These are phyloP conservation scores for Pleurotus tuoliensis DNA, from an alignment of 768 basidiomycete species.

Conservation along the genomic window DNA sequence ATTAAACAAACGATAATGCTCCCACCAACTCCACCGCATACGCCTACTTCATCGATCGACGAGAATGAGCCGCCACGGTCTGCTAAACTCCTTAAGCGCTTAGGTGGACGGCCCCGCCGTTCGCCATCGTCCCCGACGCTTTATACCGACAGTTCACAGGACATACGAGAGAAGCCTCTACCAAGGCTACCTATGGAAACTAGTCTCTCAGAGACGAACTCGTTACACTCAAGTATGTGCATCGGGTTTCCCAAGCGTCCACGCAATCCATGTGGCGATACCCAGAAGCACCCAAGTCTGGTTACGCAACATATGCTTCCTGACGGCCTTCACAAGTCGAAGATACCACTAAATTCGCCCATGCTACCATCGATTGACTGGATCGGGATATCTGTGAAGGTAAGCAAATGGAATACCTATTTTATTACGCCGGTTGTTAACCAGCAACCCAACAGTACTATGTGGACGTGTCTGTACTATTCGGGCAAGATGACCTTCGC, in stretches of 20 bases:
- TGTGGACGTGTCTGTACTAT: slow-evolving; percentile 63
- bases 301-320: slow-evolving; percentile 49
- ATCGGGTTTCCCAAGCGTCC: slow-evolving; percentile 74
- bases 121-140: slow-evolving; percentile 17
- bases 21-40: slow-evolving; percentile 46
- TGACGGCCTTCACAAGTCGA: slow-evolving; percentile 65
- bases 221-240: slow-evolving; percentile 46
- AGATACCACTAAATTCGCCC: slow-evolving; percentile 48
- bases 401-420: slow-evolving; percentile 21
- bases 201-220: slow-evolving; percentile 38
- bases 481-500: slow-evolving; percentile 59
- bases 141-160: slow-evolving; percentile 9
- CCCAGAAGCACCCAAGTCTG: slow-evolving; percentile 39
- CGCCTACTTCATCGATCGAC: slow-evolving; percentile 42
- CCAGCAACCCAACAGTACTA: slow-evolving; percentile 50
- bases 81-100: slow-evolving; percentile 28
- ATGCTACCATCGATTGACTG: slow-evolving; percentile 67
- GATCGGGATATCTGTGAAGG: slow-evolving; percentile 66
- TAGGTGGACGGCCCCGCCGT: slow-evolving; percentile 25
- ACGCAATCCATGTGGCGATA: slow-evolving; percentile 34
- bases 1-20: slow-evolving; percentile 39
- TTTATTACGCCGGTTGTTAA: too few species aligned
- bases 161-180: slow-evolving; percentile 35
- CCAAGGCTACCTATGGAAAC: slow-evolving; percentile 37
- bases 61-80: slow-evolving; percentile 24